phyloP scores from a whole-genome alignment of 1,284 basidiomycete genomes.

The Neolentinus lepideus region DNA sequence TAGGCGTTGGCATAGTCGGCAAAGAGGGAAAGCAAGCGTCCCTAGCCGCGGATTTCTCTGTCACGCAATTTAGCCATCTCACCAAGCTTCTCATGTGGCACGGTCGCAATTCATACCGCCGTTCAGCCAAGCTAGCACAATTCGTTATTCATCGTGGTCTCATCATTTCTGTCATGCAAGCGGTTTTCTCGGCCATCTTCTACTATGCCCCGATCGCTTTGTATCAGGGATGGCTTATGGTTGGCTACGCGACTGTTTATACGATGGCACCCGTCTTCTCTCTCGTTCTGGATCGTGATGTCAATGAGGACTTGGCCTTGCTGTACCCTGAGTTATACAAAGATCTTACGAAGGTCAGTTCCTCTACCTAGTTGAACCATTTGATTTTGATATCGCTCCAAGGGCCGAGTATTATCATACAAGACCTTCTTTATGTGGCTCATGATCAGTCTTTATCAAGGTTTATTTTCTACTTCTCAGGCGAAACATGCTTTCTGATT shows the following conservation, averaged over 20 bases:
- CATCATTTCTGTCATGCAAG: conserved; percentile 97
- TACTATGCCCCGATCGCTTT: conserved; percentile 98
- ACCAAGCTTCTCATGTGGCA: conserved; percentile 97
- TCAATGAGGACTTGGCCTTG: conserved; percentile 92
- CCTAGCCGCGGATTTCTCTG: conserved; percentile 95
- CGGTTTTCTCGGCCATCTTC: conserved; percentile 96
- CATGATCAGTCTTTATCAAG: conserved; percentile 97
- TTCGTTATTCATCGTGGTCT: conserved; percentile 98
- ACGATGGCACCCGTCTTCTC: conserved; percentile 99
- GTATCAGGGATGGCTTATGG: conserved; percentile 98
- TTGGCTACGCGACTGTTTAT: conserved; percentile 96
- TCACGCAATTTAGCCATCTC: conserved; percentile 92
- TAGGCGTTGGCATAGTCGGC: conserved; percentile 95
- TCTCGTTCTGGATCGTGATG: conserved; percentile 91
- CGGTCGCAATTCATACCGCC: conserved; percentile 96
- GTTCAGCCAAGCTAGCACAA: conserved; percentile 95
- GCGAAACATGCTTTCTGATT: background rate
- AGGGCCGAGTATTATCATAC: conserved; percentile 90
- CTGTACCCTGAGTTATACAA: conserved; percentile 98
- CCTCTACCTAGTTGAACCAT: conserved; percentile 6
- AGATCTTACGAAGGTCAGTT: conserved; percentile 84
- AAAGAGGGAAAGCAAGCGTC: conserved; percentile 99
- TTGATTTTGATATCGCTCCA: background rate
- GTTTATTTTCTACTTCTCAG: conserved; percentile 29
- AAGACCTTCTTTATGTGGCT: conserved; percentile 99